These are phyloP conservation scores for Ascochyta rabiei DNA, from an alignment of 2,329 filamentous ascomycete species.

Conservation along the genomic window DNA sequence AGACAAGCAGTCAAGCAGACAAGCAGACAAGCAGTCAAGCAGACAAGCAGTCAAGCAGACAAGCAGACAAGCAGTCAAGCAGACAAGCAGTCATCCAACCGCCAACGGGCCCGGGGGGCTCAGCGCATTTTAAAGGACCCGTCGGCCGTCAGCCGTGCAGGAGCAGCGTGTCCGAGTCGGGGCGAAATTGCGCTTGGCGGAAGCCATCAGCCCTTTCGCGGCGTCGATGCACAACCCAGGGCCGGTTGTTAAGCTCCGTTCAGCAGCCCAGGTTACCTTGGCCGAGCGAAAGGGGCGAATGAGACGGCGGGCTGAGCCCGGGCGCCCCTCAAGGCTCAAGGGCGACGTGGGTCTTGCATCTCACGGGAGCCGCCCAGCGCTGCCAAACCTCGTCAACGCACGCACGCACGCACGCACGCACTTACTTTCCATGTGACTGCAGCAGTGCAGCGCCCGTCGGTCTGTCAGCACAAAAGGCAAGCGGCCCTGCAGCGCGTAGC, in stretches of 20 bases:
- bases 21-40: constrained; percentile 9
- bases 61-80: constrained; percentile 9
- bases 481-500: background rate
- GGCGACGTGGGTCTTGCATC: constrained; percentile 16
- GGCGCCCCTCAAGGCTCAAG: background rate
- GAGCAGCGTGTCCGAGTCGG: constrained; percentile 23
- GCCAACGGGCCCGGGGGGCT: constrained; percentile 21
- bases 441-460: background rate
- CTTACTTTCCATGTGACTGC: background rate
- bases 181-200: constrained; percentile 36
- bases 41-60: constrained; percentile 9
- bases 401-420: background rate
- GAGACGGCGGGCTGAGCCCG: background rate
- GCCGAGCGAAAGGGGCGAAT: constrained; percentile 14
- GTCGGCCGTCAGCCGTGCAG: constrained; percentile 29
- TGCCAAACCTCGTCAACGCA: constrained; percentile 1
- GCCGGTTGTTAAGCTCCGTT: constrained; percentile 21
- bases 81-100: constrained; percentile 7
- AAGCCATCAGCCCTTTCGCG: constrained; percentile 21
- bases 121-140: constrained; percentile 33
- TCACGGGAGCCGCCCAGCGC: constrained; percentile 4
- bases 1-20: constrained; percentile 9
- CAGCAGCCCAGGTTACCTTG: constrained; percentile 15
- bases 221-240: constrained; percentile 18
- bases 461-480: background rate